Evolutionary conservation across 176 grass and related monocot species (phyloP).

Genomic region (Triticum aestivum): DNA sequence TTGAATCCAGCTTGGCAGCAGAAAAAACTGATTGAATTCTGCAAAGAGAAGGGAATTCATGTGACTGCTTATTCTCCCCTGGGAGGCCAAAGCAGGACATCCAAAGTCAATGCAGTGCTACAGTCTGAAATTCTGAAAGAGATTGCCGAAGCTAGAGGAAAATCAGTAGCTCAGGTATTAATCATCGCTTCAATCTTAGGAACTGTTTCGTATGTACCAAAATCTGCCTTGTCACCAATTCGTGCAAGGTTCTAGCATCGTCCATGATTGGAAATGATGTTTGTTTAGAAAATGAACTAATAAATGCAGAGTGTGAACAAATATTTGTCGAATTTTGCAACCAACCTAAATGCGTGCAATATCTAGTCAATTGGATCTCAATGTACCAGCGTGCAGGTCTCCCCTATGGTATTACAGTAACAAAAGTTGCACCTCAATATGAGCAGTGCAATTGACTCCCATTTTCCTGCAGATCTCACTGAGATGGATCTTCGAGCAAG

Average conservation of each 20-base stretch:
- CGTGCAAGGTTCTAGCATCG: background rate
- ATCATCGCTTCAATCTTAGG: background rate
- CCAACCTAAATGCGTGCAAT: background rate
- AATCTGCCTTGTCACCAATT: background rate
- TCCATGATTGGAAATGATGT: background rate
- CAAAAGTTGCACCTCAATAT: background rate
- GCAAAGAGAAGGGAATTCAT: constrained; percentile 40
- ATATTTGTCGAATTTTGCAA: background rate
- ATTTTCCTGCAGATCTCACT: constrained; percentile 48
- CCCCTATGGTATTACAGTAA: background rate
- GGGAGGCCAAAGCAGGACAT: constrained; percentile 45
- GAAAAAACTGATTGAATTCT: constrained; percentile 53
- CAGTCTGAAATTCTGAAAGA: constrained; percentile 48
- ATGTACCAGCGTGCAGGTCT: background rate
- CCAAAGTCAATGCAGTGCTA: constrained; percentile 16
- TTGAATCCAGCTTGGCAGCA: constrained; percentile 61
- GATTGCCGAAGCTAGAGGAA: constrained; percentile 53
- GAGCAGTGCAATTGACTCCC: background rate
- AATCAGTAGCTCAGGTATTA: constrained; percentile 58
- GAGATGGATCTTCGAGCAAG: constrained; percentile 70
- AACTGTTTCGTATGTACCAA: background rate
- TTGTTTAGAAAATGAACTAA: background rate
- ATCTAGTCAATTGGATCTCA: background rate
- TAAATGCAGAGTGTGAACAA: background rate
- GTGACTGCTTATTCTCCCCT: constrained; percentile 52